Evolutionary conservation across 768 basidiomycete species (phyloP), one percentile per base, ranked within the genome.

Genomic region (Naganishia vaughanmartiniae): DNA sequence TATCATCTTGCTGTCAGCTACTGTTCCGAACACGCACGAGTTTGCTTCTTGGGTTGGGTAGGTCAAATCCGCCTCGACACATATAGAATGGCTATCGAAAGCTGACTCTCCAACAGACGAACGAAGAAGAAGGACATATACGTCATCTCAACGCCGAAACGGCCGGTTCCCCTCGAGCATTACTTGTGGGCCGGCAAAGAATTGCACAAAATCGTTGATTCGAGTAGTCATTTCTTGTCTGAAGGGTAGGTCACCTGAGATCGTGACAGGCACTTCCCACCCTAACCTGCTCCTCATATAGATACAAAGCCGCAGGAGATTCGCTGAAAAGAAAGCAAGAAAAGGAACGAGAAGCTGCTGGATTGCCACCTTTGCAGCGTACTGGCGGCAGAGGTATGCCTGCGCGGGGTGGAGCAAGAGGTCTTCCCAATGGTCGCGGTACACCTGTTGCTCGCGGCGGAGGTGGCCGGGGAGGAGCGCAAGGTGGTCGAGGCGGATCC

Each of bases 21-120:
- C 96, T 1, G 95, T 99, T 0, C 94, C 96, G 10, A 99, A 99
- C 77, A 92, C 94, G 15, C 92, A 90, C 78, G 96, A 98, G 78
- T 99, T 99, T 77, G 96, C 96, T 4, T 93, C 93, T 74, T 99
- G 96, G 96, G 95, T 98, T 70, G 96, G 96, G 95, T 97, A 79
- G 78, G 89, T 79, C 21, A 2, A 15, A 1, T 28, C n/a, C 21
- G 9, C 2, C 11, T 36, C n/a, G 19, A 34, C 12, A 21, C 21
- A 7, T 19, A 11, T 17, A 19, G 12, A 57, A 28, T 31, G 33
- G 48, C 36, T 24, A 67, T 6, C 17, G 55, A 54, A 24, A 42
- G 54, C 39, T 51, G 6, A 14, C 33, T 28, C 70, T n/a, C 60
- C 11, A n/a, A 4, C 74, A 98, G 95, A 7, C 91, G 96, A 19